A percentile compares a stretch with the other conserved stretches of the same genome.
phyloP scores from a whole-genome alignment of 805 yeast species.

The Zygosaccharomyces pseudorouxii region DNA sequence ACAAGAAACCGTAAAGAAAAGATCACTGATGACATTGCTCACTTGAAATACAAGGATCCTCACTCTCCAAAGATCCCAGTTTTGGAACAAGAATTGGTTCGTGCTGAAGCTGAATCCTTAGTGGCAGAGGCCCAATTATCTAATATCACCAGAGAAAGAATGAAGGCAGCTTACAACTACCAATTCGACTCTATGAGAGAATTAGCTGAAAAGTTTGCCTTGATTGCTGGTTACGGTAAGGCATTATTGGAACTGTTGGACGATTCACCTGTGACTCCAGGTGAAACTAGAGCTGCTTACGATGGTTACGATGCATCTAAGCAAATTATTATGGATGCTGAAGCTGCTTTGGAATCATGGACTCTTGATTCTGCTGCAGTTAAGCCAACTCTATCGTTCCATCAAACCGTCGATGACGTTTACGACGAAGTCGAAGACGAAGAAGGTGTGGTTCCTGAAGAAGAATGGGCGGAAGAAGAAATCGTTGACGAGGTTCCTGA shows the following conservation, averaged over 20 bases:
- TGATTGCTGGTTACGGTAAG: slow-evolving; percentile 98
- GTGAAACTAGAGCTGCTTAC: slow-evolving; percentile 97
- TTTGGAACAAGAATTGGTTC: slow-evolving; percentile 95
- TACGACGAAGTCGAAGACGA: slow-evolving; percentile 47
- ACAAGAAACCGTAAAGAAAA: slow-evolving; percentile 97
- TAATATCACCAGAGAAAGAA: slow-evolving; percentile 95
- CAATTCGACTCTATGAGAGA: slow-evolving; percentile 95
- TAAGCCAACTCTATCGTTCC: slow-evolving; percentile 86
- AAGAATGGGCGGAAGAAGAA: slow-evolving; percentile 21
- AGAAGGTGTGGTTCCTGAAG: slow-evolving; percentile 40
- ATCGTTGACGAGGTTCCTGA: slow-evolving; percentile 2
- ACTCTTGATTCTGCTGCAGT: slow-evolving; percentile 93
- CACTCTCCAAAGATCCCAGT: slow-evolving; percentile 93
- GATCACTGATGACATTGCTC: slow-evolving; percentile 96
- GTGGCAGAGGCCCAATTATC: slow-evolving; percentile 99
- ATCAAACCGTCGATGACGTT: slow-evolving; percentile 64
- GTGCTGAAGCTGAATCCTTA: slow-evolving; percentile 98
- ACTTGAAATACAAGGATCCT: slow-evolving; percentile 97
- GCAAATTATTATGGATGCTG: slow-evolving; percentile 96
- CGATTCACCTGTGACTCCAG: slow-evolving; percentile 97
- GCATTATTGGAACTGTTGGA: slow-evolving; percentile 92
- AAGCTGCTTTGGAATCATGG: slow-evolving; percentile 93
- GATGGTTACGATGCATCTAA: slow-evolving; percentile 98
- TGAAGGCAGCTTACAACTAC: slow-evolving; percentile 95
- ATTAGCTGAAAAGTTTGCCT: slow-evolving; percentile 90